Evolutionary conservation across 1,139 yeast genomes (phyloP).

Genomic region (Pichia sp.): DNA sequence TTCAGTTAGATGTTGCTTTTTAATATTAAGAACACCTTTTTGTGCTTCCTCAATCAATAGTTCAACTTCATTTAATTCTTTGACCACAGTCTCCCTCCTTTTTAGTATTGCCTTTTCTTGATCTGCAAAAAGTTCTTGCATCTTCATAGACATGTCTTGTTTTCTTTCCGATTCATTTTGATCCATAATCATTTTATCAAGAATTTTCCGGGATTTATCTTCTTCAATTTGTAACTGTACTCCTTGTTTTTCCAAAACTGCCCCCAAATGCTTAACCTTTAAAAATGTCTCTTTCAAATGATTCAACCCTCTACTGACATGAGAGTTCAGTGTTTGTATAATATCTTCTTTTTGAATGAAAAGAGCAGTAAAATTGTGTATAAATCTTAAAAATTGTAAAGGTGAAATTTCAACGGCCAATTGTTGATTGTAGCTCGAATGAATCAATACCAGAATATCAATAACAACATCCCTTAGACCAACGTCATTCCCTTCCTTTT

Average conservation of each 20-base stretch:
- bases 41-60: slow-evolving; percentile 84
- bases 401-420: slow-evolving; percentile 33
- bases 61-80: slow-evolving; percentile 67
- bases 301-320: slow-evolving; percentile 66
- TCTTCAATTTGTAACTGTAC: slow-evolving; percentile 48
- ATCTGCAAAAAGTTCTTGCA: slow-evolving; percentile 59
- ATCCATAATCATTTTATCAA: slow-evolving; percentile 72
- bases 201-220: slow-evolving; percentile 60
- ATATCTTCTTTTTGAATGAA: slow-evolving; percentile 41
- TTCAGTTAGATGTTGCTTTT: slow-evolving; percentile 88
- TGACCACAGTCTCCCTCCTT: slow-evolving; percentile 51
- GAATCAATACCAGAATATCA: slow-evolving; percentile 43
- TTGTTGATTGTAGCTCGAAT: slow-evolving; percentile 22
- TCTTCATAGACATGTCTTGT: slow-evolving; percentile 75
- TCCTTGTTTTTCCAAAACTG: slow-evolving; percentile 49
- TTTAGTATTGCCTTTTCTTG: slow-evolving; percentile 58
- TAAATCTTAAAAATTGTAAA: slow-evolving; percentile 48
- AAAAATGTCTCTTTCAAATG: slow-evolving; percentile 72
- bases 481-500: slow-evolving; percentile 24
- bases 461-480: slow-evolving; percentile 42
- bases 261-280: slow-evolving; percentile 57
- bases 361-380: slow-evolving; percentile 41
- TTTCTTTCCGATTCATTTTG: slow-evolving; percentile 92
- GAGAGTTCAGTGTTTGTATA: slow-evolving; percentile 64
- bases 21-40: slow-evolving; percentile 80